Evolutionary conservation across 495 filamentous ascomycete genomes (phyloP).

Genomic region (Neurospora sp.): DNA sequence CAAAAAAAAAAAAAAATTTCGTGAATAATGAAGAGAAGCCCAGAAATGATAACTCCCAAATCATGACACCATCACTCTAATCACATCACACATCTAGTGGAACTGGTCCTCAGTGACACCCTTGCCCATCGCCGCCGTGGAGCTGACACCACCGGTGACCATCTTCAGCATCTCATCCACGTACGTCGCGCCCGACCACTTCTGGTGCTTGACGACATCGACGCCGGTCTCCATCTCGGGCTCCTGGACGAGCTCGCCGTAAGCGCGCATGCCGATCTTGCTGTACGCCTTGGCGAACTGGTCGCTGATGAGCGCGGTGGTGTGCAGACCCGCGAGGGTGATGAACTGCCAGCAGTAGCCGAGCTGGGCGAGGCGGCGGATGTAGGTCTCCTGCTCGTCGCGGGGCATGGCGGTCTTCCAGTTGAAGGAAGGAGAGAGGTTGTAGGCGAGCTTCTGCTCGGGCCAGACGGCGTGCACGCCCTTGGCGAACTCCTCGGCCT

Average conservation of each 20-base stretch:
- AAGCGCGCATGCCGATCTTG: constrained; percentile 84
- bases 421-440: constrained; percentile 97
- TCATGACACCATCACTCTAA: not conserved
- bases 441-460: constrained; percentile 94
- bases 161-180: constrained; percentile 92
- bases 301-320: constrained; percentile 81
- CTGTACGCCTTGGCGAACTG: constrained; percentile 77
- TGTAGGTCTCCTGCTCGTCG: constrained; percentile 94
- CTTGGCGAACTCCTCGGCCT: constrained; percentile 89
- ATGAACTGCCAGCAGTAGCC: constrained; percentile 99
- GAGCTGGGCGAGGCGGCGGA: constrained; percentile 71
- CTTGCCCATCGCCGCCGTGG: constrained; percentile 90
- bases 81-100: constrained; percentile 22
- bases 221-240: constrained; percentile 85
- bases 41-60: not conserved
- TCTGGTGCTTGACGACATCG: constrained; percentile 97
- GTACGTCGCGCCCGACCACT: constrained; percentile 93
- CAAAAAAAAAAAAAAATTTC: not conserved
- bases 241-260: constrained; percentile 93
- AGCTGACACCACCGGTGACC: constrained; percentile 88
- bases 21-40: not conserved
- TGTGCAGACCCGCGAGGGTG: constrained; percentile 95
- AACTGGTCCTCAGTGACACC: constrained; percentile 99
- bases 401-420: constrained; percentile 97
- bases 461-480: constrained; percentile 93